Base-by-base conservation (phyloP, 108 stramenopile genomes). In the Cyclotella kingstonii region DNA sequence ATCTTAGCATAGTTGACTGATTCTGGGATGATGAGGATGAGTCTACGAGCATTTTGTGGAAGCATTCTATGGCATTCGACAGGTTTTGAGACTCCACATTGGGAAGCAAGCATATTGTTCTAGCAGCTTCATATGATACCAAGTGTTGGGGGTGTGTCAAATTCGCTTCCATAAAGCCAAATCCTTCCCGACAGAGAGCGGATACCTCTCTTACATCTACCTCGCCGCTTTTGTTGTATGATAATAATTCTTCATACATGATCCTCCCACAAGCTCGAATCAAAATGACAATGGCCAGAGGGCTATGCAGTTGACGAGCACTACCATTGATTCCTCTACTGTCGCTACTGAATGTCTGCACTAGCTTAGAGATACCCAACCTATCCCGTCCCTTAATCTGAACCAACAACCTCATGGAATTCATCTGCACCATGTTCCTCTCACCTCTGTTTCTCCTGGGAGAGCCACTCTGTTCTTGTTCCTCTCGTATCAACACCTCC, bases 91-190 rank as follows among this genome's bases (percentile, higher is more conserved):
- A 51, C 36, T 83, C 85, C n/a, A 79, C 62, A 3, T 68, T 80
- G 0, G 87, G 89, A 0, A 93, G 76, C 35, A 50, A 46, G 66
- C 85, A 87, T 35, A 93, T 90, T n/a, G 87, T 85, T 17, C 80
- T 39, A 8, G 92, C 92, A 10, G 92, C 92, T 64, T 93, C 92
- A 59, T 81, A 85, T 17, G 84, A 69, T 17, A 93, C 89, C 78
- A 89, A 88, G 59, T 90, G 84, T 14, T 49, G 39, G 33, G 53
- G 28, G 70, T 89, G 80, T 14, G 76, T 41, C 14, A 83, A 66
- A 54, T 79, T 83, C 11, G 38, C 21, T 45, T 83, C 81, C 10
- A 89, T 42, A 44, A 83, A 89, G 28, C 68, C 62, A 68, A 86
- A 93, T 11, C 86, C 84, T 0, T 54, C 56, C 4, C 55, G 35